Base-by-base conservation (phyloP, 225 moss, liverwort and hornwort species). In the Thuidium tamariscinum region DNA sequence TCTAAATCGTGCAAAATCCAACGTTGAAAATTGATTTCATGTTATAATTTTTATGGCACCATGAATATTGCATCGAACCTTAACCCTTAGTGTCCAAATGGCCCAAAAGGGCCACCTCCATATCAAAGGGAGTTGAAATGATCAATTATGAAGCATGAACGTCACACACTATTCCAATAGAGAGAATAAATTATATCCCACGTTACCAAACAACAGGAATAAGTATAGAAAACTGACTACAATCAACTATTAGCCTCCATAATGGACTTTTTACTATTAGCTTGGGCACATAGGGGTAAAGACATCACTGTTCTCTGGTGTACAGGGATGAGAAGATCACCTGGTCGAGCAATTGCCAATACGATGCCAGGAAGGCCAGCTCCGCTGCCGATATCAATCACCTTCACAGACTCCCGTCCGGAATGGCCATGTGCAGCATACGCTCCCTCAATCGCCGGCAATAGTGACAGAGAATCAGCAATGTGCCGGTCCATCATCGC, bases 401-500 rank as follows among this genome's bases (percentile, higher is more conserved):
- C 90, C 85, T 95, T 95, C 63, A 97, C 83, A 67, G 88, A 83
- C 27, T 85, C 80, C 26, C 90, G 88, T 86, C 76, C 74, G 34
- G 81, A 81, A 55, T 60, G 36, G 67, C 87, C 88, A 79, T 92
- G 90, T 59, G 91, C 80, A 68, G 93, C 78, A 84, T 94, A 94
- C 22, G 94, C 91, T 51, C 80, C 89, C 87, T 99, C 97, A 79
- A 97, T 74, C 25, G 92, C 91, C 8, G 98, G 96, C 62, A 99
- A 72, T 44, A 99, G 91, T 41, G 97, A 94, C 72, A 99, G 75
- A 61, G 98, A 99, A 77, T 99, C 98, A 82, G 91, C 83, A 52
- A 99, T 88, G 80, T 99, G 98, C 52, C 98, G 94, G 74, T 97
- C 94, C 97, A 99, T 97, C 91, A 99, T 92, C 52, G 94, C 95